A percentile compares a stretch with the other conserved stretches of the same genome.
Evolutionary conservation across 192 early-diverging fungal species (phyloP).

Genomic region (Rhizoclosmatium sp.): DNA sequence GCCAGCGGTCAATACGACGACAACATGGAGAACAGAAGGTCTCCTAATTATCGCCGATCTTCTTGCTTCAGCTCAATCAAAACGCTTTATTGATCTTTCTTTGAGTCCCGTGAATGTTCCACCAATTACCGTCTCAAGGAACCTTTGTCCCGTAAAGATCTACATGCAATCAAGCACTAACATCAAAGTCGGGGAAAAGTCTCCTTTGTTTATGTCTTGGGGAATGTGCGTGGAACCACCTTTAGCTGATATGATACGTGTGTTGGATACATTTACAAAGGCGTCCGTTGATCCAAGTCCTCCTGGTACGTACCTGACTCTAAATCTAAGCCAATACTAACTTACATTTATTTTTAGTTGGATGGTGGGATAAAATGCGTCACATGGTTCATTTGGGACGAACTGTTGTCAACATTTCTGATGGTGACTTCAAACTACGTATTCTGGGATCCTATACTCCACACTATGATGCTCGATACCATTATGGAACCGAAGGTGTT

Average conservation of each 20-base stretch:
- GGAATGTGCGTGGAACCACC: slow-evolving; percentile 48
- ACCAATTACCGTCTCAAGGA: slow-evolving; percentile 44
- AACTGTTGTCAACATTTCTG: slow-evolving; percentile 46
- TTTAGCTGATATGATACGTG: slow-evolving; percentile 55
- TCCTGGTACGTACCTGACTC: slow-evolving; percentile 24
- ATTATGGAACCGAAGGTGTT: slow-evolving; percentile 58
- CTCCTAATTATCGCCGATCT: slow-evolving; percentile 61
- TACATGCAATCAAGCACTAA: slow-evolving; percentile 40
- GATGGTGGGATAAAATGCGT: slow-evolving; percentile 67
- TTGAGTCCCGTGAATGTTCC: slow-evolving; percentile 33
- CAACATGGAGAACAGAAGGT: slow-evolving; percentile 53
- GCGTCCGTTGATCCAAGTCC: slow-evolving; percentile 58
- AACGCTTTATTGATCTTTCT: slow-evolving; percentile 45
- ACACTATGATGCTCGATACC: slow-evolving; percentile 52
- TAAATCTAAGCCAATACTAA: neutral
- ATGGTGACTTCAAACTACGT: slow-evolving; percentile 51
- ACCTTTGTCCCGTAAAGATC: slow-evolving; percentile 59
- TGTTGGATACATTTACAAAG: slow-evolving; percentile 61
- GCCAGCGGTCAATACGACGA: neutral
- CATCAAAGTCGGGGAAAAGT: slow-evolving; percentile 19
- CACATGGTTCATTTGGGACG: slow-evolving; percentile 58
- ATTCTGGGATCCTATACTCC: slow-evolving; percentile 56
- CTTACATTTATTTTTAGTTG: slow-evolving; percentile 34
- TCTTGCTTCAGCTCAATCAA: slow-evolving; percentile 34
- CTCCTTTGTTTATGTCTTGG: slow-evolving; percentile 30